Percentiles rank a stretch among this genome's conserved stretches.
phyloP scores from a whole-genome alignment of 176 grass and related monocot species.

The Lolium perenne region DNA sequence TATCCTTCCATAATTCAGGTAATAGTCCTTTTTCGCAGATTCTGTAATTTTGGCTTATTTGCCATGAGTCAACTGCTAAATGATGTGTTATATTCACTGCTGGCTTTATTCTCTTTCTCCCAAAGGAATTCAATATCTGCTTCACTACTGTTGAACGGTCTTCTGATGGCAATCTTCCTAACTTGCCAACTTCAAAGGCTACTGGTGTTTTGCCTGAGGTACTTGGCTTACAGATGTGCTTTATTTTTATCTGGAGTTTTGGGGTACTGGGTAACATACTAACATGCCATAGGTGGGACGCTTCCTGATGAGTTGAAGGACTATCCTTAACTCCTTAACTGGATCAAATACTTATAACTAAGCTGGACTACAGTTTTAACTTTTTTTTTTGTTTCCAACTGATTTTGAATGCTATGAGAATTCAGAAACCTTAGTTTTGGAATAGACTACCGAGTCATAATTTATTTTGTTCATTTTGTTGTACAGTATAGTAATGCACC shows the following conservation, averaged over 20 bases:
- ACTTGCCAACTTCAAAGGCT: conserved; percentile 83
- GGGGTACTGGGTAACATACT: not conserved
- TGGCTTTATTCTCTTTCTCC: conserved; percentile 35
- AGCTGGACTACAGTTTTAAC: not conserved
- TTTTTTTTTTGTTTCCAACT: not conserved
- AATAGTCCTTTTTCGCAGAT: conserved; percentile 13
- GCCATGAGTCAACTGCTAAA: conserved; percentile 14
- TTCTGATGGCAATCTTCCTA: conserved; percentile 68
- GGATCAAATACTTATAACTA: not conserved
- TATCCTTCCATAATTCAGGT: conserved; percentile 99
- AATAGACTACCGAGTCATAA: conserved; percentile 1
- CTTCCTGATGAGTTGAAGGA: not conserved
- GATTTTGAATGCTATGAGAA: not conserved
- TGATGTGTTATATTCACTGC: conserved; percentile 27
- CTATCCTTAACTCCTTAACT: not conserved
- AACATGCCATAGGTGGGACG: not conserved
- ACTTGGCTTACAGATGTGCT: conserved; percentile 36
- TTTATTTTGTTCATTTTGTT: conserved; percentile 4
- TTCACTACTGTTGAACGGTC: conserved; percentile 94
- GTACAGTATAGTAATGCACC: not conserved
- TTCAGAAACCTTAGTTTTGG: conserved; percentile 17
- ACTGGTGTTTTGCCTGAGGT: conserved; percentile 98
- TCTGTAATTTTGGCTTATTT: conserved; percentile 36
- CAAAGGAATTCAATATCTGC: conserved; percentile 97
- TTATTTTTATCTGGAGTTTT: conserved; percentile 18